Percentiles rank a stretch among this genome's conserved stretches.
phyloP scores from a whole-genome alignment of 2,329 filamentous ascomycete species.

The Cordyceps sp. region DNA sequence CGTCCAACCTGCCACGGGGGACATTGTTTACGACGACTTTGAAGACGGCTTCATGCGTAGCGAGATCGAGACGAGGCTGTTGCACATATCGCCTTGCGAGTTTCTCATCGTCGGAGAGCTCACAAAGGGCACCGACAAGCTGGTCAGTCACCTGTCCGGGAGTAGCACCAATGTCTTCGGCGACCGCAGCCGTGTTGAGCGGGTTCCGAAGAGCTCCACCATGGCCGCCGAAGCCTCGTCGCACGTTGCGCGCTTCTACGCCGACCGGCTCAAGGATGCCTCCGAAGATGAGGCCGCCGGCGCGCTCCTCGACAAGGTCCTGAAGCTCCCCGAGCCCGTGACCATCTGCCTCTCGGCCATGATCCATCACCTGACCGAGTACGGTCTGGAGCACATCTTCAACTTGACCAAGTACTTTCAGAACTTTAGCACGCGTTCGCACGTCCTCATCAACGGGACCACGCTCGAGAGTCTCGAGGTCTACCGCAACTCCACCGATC shows the following conservation, averaged over 20 bases:
- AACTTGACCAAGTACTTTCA: constrained; percentile 95
- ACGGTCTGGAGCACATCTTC: constrained; percentile 88
- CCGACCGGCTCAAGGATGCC: constrained; percentile 57
- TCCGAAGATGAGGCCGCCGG: constrained; percentile 38
- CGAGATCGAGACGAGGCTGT: constrained; percentile 84
- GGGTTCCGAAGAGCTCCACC: constrained; percentile 58
- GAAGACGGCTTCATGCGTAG: constrained; percentile 96
- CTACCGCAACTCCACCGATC: constrained; percentile 86
- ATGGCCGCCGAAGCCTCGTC: constrained; percentile 73
- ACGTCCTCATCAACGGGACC: constrained; percentile 94
- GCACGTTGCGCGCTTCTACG: constrained; percentile 87
- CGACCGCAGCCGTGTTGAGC: constrained; percentile 74
- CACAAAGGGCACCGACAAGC: constrained; percentile 80
- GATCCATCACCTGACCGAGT: constrained; percentile 85
- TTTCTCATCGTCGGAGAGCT: constrained; percentile 85
- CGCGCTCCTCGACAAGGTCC: constrained; percentile 66
- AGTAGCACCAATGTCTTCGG: constrained; percentile 86
- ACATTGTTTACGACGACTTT: constrained; percentile 90
- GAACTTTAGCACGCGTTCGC: constrained; percentile 80
- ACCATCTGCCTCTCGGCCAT: constrained; percentile 90
- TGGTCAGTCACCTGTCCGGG: constrained; percentile 76
- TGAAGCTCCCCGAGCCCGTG: constrained; percentile 70
- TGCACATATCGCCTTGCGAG: constrained; percentile 93
- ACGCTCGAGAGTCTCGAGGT: constrained; percentile 88
- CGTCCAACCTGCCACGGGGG: constrained; percentile 87